Conservation (phyloP, 257 asterid genomes). For the Marsdenia floribunda region DNA sequence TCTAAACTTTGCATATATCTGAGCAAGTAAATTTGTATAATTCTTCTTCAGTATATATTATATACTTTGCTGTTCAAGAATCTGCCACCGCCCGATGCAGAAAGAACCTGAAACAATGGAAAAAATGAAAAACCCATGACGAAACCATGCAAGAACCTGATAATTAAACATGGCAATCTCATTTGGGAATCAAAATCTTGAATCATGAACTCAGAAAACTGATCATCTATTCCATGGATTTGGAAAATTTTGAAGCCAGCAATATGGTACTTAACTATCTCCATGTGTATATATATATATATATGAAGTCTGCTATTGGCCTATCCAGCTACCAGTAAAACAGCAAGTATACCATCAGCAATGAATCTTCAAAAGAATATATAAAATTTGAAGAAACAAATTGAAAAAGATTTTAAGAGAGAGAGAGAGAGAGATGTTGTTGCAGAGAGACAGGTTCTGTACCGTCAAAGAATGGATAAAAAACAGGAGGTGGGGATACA, state of each 20-base stretch:
- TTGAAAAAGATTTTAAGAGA: conserved; percentile 7
- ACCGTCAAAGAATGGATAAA: conserved; percentile 29
- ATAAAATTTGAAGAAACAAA: neutral
- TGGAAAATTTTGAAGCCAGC: neutral
- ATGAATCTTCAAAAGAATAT: neutral
- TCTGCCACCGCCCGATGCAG: conserved; percentile 2
- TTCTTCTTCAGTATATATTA: neutral
- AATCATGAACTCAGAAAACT: neutral
- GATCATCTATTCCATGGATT: neutral
- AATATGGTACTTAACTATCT: neutral
- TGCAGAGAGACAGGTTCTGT: conserved; percentile 22
- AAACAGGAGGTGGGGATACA: conserved; percentile 17
- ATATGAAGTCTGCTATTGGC: neutral
- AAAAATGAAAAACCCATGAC: conserved; percentile 15
- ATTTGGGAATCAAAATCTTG: neutral
- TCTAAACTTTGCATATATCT: no score
- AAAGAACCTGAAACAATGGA: conserved; percentile 24
- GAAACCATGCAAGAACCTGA: conserved; percentile 31
- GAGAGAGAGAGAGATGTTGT: conserved; percentile 16
- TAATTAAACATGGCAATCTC: conserved; percentile 16
- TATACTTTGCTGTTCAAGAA: neutral
- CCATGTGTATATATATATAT: neutral
- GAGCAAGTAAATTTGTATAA: neutral
- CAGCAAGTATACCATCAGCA: neutral
- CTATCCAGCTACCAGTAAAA: no score